phyloP scores from a whole-genome alignment of 352 stramenopile genomes.

The Phytophthora cactorum region DNA sequence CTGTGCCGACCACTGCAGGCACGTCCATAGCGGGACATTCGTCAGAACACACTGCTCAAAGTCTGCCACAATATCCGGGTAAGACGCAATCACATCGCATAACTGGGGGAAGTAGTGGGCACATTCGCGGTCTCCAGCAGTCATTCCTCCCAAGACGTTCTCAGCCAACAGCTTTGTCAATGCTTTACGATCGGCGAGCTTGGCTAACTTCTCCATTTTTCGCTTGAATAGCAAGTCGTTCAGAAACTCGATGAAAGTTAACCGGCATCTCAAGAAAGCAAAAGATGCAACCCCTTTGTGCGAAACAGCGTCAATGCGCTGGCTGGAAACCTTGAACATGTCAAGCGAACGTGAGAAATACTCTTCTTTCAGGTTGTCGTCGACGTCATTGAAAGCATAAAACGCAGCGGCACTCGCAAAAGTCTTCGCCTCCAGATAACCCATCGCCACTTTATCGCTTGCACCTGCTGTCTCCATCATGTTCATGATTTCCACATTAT shows the following conservation, averaged over 20 bases:
- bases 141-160: conserved; percentile 75
- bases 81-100: conserved; percentile 65
- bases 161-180: conserved; percentile 57
- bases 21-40: conserved; percentile 80
- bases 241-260: conserved; percentile 79
- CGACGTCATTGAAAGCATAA: conserved; percentile 54
- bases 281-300: conserved; percentile 4
- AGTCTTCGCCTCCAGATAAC: conserved; percentile 67
- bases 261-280: conserved; percentile 48
- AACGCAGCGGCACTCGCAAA: conserved; percentile 72
- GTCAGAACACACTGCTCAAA: conserved; percentile 56
- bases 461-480: conserved; percentile 58
- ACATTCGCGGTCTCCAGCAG: conserved; percentile 62
- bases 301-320: conserved; percentile 19
- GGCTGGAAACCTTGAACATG: conserved; percentile 59
- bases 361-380: conserved; percentile 51
- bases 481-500: conserved; percentile 78
- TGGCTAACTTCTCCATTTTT: conserved; percentile 40
- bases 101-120: conserved; percentile 80
- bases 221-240: conserved; percentile 63
- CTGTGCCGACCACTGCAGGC: conserved; percentile 77
- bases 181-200: conserved; percentile 45
- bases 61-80: conserved; percentile 46
- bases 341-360: conserved; percentile 67
- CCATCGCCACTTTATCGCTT: conserved; percentile 59